Percentiles rank a stretch among this genome's conserved stretches.
Evolutionary conservation across 106 monocot species (phyloP).

Genomic region (Vanilla planifolia): DNA sequence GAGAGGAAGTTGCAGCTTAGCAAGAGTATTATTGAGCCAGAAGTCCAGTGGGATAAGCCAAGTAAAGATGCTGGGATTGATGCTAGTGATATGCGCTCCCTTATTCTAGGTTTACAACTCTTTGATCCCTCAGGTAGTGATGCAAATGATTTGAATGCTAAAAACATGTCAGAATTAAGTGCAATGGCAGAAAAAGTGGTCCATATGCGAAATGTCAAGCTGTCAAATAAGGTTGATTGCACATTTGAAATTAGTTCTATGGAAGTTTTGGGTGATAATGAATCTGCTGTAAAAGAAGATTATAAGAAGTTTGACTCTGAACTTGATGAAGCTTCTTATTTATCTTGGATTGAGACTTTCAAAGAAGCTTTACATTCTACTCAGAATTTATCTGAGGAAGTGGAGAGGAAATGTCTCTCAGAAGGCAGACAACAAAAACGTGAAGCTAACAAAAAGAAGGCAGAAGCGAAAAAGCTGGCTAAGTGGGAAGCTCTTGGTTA

Average conservation of each 20-base stretch:
- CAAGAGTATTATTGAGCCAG: conserved; percentile 54
- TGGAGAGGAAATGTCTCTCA: conserved; percentile 23
- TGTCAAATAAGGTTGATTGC: conserved; percentile 28
- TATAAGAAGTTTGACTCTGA: conserved; percentile 34
- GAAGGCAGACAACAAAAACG: conserved; percentile 40
- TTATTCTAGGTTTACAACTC: conserved; percentile 75
- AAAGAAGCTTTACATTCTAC: conserved; percentile 46
- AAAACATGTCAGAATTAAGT: conserved; percentile 44
- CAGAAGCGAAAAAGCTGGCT: conserved; percentile 61
- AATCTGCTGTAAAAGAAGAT: conserved; percentile 10
- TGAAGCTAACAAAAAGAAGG: conserved; percentile 52
- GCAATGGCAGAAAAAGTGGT: conserved; percentile 66
- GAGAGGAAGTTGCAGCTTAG: conserved; percentile 86
- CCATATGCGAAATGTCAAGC: conserved; percentile 38
- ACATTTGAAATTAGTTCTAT: conserved; percentile 67
- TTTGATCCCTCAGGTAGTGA: conserved; percentile 52
- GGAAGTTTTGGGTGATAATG: conserved; percentile 12
- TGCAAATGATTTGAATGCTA: conserved; percentile 18
- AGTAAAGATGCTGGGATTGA: conserved; percentile 34
- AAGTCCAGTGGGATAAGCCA: conserved; percentile 18
- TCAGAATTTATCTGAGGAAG: conserved; percentile 22
- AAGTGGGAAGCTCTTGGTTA: conserved; percentile 92
- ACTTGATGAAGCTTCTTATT: conserved; percentile 75
- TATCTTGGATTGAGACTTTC: conserved; percentile 88
- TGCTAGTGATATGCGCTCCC: conserved; percentile 55